Evolutionary conservation across 805 yeast genomes (phyloP).

Genomic region (Kodamaea nitidulidarum): DNA sequence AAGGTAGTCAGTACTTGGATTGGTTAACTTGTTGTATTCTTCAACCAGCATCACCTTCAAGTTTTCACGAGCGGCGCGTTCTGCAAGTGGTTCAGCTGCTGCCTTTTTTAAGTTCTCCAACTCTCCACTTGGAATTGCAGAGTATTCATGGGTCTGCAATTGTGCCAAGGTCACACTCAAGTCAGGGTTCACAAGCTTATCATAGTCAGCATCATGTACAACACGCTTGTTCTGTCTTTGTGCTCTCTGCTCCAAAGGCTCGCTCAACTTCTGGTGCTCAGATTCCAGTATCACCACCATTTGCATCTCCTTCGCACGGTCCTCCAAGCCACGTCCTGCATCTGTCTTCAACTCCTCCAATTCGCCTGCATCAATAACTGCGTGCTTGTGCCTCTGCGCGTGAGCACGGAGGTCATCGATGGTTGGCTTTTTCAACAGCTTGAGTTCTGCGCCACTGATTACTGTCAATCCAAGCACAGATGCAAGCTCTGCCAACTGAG

Average conservation of each 20-base stretch:
- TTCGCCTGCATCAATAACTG: constrained; percentile 11
- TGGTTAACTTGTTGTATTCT: constrained; percentile 11
- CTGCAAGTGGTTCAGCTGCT: constrained; percentile 9
- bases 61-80: constrained; percentile 10
- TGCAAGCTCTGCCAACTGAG: constrained; percentile 25
- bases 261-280: constrained; percentile 34
- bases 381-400: constrained; percentile 14
- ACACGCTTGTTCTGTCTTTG: constrained; percentile 15
- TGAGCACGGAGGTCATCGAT: constrained; percentile 15
- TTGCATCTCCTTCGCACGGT: constrained; percentile 8
- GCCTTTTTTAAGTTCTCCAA: constrained; percentile 11
- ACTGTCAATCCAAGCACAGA: constrained; percentile 21
- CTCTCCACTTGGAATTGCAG: constrained; percentile 7
- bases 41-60: constrained; percentile 9
- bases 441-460: constrained; percentile 6
- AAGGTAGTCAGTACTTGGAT: constrained; percentile 11
- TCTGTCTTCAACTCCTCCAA: constrained; percentile 14
- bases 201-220: constrained; percentile 17
- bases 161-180: constrained; percentile 11
- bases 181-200: constrained; percentile 13
- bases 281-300: constrained; percentile 15
- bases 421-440: constrained; percentile 14
- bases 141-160: constrained; percentile 5
- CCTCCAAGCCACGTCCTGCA: constrained; percentile 15
- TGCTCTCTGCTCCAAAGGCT: constrained; percentile 16